Evolutionary conservation across 140 eudicot species (phyloP).

Genomic region (Artemisia princeps): DNA sequence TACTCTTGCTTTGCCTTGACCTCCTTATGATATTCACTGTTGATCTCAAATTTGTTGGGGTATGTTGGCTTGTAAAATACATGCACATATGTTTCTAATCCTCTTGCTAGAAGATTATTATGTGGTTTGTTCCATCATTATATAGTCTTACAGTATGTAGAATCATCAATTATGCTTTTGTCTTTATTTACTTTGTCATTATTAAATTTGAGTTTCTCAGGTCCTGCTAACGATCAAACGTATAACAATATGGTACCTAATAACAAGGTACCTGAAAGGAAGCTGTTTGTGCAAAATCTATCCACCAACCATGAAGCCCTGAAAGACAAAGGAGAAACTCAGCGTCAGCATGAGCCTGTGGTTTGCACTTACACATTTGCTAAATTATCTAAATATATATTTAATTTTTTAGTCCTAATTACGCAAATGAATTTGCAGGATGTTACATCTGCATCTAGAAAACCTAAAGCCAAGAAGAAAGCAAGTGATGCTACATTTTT

Average conservation of each 20-base stretch:
- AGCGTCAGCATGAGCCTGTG: constrained; percentile 37
- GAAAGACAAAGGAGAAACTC: constrained; percentile 38
- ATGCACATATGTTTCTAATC: constrained; percentile 9
- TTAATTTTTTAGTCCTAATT: constrained; percentile 19
- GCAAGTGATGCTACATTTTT: constrained; percentile 32
- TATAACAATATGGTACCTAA: constrained; percentile 33
- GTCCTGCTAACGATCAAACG: constrained; percentile 54
- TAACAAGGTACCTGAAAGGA: constrained; percentile 45
- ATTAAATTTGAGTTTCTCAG: constrained; percentile 55
- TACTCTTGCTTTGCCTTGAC: no score
- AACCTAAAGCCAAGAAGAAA: constrained; percentile 69
- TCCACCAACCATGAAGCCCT: constrained; percentile 31
- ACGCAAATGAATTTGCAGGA: constrained; percentile 47
- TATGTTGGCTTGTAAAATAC: constrained; percentile 16
- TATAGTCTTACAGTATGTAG: not conserved
- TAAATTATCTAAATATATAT: not conserved
- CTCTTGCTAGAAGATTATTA: constrained; percentile 20
- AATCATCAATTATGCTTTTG: constrained; percentile 6
- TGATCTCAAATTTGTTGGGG: constrained; percentile 6
- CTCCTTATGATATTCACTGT: constrained; percentile 1
- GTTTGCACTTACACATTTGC: constrained; percentile 28
- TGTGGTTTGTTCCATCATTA: constrained; percentile 12
- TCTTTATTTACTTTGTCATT: constrained; percentile 28
- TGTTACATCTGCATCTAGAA: constrained; percentile 53
- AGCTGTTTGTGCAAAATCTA: constrained; percentile 35